Conservation (phyloP, 352 stramenopile genomes). For the Globisporangium canariense region DNA sequence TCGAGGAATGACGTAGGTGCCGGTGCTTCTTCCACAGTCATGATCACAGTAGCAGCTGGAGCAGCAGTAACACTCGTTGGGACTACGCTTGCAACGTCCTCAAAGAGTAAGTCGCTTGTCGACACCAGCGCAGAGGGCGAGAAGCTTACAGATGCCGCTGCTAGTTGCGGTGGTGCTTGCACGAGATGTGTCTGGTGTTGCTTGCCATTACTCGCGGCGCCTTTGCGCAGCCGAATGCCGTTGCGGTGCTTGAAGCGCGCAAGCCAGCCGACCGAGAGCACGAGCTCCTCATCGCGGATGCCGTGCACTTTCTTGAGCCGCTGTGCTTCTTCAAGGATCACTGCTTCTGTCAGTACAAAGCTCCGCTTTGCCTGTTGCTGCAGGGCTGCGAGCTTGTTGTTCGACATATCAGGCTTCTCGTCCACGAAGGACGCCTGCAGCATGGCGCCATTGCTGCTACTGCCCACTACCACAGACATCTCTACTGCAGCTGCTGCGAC, state of each 20-base stretch:
- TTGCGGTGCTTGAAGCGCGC: conserved; percentile 71
- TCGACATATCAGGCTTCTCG: background rate
- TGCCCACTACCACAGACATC: background rate
- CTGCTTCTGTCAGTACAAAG: conserved; percentile 45
- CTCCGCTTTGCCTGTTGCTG: background rate
- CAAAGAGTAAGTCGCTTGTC: conserved; percentile 3
- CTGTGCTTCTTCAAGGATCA: conserved; percentile 76
- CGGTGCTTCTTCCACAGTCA: background rate
- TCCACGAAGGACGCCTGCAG: conserved; percentile 3
- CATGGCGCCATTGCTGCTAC: background rate
- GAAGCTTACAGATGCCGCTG: conserved; percentile 2
- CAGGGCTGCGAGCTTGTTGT: background rate
- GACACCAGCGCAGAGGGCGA: background rate
- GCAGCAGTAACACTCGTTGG: background rate
- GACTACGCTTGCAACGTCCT: background rate
- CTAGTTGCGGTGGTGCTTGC: background rate
- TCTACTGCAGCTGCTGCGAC: background rate
- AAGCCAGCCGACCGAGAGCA: conserved; percentile 73
- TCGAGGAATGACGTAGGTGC: background rate
- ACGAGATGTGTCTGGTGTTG: conserved; percentile 5
- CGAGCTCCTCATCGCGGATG: conserved; percentile 60
- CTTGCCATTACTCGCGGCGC: conserved; percentile 13
- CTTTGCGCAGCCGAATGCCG: conserved; percentile 62
- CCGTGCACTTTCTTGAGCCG: conserved; percentile 61
- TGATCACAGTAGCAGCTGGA: background rate